Conservation (phyloP, 75 land plant genomes). For the Isoetes taiwanensis region DNA sequence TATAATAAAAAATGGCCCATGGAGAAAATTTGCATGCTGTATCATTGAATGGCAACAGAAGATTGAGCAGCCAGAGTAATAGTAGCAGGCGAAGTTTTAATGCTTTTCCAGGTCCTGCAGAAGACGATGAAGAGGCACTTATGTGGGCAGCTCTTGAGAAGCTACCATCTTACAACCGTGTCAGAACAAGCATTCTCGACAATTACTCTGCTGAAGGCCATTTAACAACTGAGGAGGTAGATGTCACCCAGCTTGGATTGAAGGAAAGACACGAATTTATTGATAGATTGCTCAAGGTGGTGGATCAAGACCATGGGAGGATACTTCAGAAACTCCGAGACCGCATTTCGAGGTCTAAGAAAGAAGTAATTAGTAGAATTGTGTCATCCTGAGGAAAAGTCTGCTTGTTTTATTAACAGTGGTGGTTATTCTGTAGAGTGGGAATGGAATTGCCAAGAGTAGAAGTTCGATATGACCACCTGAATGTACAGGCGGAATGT, state of each 20-base stretch:
- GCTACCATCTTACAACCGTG: constrained; percentile 12
- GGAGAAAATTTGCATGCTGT: too few relatives aligned
- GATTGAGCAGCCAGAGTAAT: too few relatives aligned
- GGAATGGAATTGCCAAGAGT: constrained; percentile 16
- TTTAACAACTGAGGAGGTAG: background rate
- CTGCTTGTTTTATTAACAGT: too few relatives aligned
- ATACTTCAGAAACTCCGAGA: background rate
- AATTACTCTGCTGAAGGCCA: background rate
- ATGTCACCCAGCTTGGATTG: background rate
- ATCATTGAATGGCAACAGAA: too few relatives aligned
- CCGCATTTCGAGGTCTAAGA: constrained; percentile 7
- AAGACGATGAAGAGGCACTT: constrained; percentile 9
- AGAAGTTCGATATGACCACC: constrained; percentile 19
- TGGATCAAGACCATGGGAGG: background rate
- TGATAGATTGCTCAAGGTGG: background rate
- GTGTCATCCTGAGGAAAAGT: too few relatives aligned
- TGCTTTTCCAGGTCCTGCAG: too few relatives aligned
- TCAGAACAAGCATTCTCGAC: constrained; percentile 4
- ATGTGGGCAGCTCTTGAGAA: constrained; percentile 15
- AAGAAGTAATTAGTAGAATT: too few relatives aligned
- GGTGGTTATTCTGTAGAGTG: constrained; percentile 9
- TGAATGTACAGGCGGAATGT: constrained; percentile 13
- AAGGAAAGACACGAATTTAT: background rate
- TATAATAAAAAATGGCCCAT: too few relatives aligned
- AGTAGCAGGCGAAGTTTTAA: too few relatives aligned